Conservation (phyloP, 768 basidiomycete genomes). For the Serendipita sp. region DNA sequence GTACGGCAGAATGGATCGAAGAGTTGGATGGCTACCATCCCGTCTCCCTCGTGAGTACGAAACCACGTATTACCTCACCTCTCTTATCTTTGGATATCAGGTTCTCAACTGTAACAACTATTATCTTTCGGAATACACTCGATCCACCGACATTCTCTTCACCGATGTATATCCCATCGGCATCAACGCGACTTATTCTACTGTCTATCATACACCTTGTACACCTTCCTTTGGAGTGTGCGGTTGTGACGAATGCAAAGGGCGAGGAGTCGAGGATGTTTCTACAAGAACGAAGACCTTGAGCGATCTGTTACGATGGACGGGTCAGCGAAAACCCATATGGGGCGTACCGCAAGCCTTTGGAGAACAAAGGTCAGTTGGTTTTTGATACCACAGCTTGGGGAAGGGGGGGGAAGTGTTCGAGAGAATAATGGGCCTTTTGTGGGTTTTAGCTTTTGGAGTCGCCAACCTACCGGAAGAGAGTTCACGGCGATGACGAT, state of each 20-base stretch:
- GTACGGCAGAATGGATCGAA: conserved; percentile 14
- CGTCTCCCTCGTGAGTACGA: conserved; percentile 11
- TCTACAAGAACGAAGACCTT: too few relatives aligned
- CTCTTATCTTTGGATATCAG: too few relatives aligned
- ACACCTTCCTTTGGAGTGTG: conserved; percentile 14
- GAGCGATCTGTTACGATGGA: neutral
- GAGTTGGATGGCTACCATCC: conserved; percentile 17
- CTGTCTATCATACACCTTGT: conserved; percentile 14
- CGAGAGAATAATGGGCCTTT: too few relatives aligned
- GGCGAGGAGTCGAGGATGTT: conserved; percentile 11
- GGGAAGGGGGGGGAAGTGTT: too few relatives aligned
- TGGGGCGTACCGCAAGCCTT: conserved; percentile 19
- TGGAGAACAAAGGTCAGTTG: conserved; percentile 11
- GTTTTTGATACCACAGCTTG: neutral
- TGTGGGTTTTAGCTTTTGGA: conserved; percentile 11
- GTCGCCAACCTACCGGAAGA: conserved; percentile 9
- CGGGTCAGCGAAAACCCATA: conserved; percentile 9
- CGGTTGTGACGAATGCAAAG: conserved; percentile 18
- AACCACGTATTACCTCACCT: too few relatives aligned
- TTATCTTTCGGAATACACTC: conserved; percentile 13
- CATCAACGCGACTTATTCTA: conserved; percentile 14
- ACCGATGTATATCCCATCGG: conserved; percentile 14
- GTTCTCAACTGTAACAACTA: conserved; percentile 19
- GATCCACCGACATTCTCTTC: conserved; percentile 15
- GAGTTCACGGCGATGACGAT: conserved; percentile 10